phyloP scores from a whole-genome alignment of 805 yeast species.

The Pichia eremophila region DNA sequence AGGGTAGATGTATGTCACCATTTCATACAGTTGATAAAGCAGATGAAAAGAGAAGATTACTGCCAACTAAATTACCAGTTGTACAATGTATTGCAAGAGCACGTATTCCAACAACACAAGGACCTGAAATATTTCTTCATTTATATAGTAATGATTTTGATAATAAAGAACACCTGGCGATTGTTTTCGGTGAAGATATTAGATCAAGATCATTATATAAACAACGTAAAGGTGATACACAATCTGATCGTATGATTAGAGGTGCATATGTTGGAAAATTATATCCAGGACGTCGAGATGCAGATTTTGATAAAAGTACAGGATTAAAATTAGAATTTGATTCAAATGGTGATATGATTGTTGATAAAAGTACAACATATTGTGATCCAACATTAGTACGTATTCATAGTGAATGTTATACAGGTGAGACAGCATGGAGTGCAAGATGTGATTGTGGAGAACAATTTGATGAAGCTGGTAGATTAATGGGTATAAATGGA shows the following conservation, averaged over 20 bases:
- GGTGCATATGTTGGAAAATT: slow-evolving; percentile 93
- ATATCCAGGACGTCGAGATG: slow-evolving; percentile 72
- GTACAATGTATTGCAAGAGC: slow-evolving; percentile 92
- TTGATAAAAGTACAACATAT: slow-evolving; percentile 21
- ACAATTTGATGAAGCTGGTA: slow-evolving; percentile 96
- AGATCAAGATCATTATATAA: slow-evolving; percentile 67
- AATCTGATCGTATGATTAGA: slow-evolving; percentile 92
- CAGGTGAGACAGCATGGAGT: slow-evolving; percentile 99
- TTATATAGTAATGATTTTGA: slow-evolving; percentile 80
- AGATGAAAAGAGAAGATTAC: slow-evolving; percentile 27
- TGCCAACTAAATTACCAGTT: slow-evolving; percentile 53
- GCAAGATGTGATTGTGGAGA: slow-evolving; percentile 99
- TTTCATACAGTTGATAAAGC: slow-evolving; percentile 6
- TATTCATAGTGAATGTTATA: slow-evolving; percentile 95
- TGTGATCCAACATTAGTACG: slow-evolving; percentile 56
- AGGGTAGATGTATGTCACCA: slow-evolving; percentile 1
- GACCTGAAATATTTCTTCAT: slow-evolving; percentile 90
- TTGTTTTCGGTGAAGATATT: slow-evolving; percentile 90
- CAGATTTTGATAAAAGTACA: slow-evolving; percentile 48
- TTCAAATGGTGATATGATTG: slow-evolving; percentile 28
- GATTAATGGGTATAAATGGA: slow-evolving; percentile 78
- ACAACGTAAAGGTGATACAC: slow-evolving; percentile 61
- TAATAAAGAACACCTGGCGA: slow-evolving; percentile 90
- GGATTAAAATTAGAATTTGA: slow-evolving; percentile 34
- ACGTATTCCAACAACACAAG: slow-evolving; percentile 90